Conservation (phyloP, 306 rosid genomes). For the Cercis canadensis region DNA sequence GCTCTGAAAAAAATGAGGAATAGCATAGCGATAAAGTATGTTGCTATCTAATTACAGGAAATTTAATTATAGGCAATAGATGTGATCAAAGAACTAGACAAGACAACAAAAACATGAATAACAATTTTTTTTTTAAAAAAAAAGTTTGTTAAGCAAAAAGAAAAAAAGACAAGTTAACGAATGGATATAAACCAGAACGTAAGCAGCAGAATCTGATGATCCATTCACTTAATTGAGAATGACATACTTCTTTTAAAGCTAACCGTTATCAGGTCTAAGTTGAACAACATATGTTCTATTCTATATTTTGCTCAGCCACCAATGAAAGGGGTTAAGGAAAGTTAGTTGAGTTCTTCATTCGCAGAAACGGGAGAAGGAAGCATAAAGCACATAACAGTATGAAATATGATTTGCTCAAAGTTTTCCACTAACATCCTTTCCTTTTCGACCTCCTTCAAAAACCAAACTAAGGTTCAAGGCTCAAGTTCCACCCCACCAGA, state of each 20-base stretch:
- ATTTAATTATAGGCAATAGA: constrained; percentile 10
- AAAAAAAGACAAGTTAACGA: neutral
- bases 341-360: too few relatives aligned
- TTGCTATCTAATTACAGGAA: neutral
- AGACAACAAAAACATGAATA: constrained; percentile 1
- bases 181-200: constrained; percentile 16
- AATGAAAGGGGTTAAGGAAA: constrained; percentile 2
- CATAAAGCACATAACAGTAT: neutral
- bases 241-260: constrained; percentile 7
- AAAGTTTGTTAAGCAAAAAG: neutral
- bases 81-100: neutral
- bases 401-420: constrained; percentile 14
- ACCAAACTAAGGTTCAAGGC: constrained; percentile 9
- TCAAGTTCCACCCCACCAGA: constrained; percentile 2
- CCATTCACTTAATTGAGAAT: neutral
- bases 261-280: neutral
- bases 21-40: neutral
- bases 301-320: constrained; percentile 8
- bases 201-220: constrained; percentile 10
- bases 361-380: too few relatives aligned
- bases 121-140: neutral
- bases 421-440: neutral
- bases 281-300: neutral
- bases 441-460: constrained; percentile 21
- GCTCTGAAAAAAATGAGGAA: constrained; percentile 20